phyloP scores from a whole-genome alignment of 2,329 filamentous ascomycete genomes.

The Aspergillus texensis region DNA sequence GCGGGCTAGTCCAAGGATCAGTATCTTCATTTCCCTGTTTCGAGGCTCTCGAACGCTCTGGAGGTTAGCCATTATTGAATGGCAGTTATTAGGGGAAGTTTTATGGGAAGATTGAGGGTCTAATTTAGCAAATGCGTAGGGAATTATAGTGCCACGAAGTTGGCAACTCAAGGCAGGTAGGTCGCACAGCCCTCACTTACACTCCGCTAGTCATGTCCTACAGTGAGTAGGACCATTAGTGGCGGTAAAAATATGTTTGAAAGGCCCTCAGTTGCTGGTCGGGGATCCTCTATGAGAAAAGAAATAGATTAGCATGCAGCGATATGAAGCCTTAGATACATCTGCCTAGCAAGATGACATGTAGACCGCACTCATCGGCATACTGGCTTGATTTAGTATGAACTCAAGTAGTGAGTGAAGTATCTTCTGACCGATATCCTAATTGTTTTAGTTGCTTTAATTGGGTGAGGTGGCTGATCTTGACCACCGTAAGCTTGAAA shows the following conservation, averaged over 20 bases:
- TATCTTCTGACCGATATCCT: not conserved
- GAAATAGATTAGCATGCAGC: not conserved
- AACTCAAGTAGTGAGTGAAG: not conserved
- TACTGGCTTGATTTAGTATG: not conserved
- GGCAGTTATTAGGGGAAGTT: not conserved
- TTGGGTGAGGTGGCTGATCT: not conserved
- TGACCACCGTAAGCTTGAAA: not conserved
- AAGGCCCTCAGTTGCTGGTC: not conserved
- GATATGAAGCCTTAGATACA: not conserved
- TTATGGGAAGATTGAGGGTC: not conserved
- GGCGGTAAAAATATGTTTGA: no score
- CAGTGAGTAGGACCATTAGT: not conserved
- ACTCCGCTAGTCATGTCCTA: not conserved
- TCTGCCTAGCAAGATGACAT: not conserved
- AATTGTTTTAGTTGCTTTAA: not conserved
- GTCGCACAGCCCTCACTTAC: not conserved
- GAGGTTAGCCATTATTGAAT: not conserved
- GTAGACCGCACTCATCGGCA: no score
- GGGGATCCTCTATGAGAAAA: not conserved
- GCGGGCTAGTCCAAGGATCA: not conserved
- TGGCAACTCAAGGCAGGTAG: not conserved
- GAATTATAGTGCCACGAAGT: not conserved
- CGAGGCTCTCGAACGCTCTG: not conserved
- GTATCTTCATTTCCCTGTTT: not conserved
- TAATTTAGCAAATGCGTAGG: not conserved